Conservation (phyloP, 1,284 basidiomycete species). For the Hypsizygus ulmarius region DNA sequence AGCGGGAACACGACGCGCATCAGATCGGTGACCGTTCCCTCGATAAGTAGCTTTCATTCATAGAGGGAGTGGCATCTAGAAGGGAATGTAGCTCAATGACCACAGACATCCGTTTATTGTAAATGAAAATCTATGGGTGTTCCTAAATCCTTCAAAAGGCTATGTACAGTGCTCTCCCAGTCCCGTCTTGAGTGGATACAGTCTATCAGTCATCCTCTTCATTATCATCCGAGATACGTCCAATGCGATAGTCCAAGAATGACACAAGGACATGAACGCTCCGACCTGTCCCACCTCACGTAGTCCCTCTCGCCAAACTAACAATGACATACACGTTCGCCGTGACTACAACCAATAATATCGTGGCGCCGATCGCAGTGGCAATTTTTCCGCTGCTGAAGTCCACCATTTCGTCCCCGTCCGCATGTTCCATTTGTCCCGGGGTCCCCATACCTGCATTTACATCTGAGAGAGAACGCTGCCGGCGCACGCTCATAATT, state of each 20-base stretch:
- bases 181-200: too few relatives aligned
- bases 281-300: neutral
- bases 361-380: slow-evolving; percentile 52
- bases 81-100: too few relatives aligned
- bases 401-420: slow-evolving; percentile 42
- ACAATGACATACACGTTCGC: slow-evolving; percentile 71
- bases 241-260: slow-evolving; percentile 45
- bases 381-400: slow-evolving; percentile 62
- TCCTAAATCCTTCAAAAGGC: too few relatives aligned
- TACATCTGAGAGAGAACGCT: slow-evolving; percentile 6
- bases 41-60: too few relatives aligned
- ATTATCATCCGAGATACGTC: slow-evolving; percentile 50
- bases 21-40: neutral
- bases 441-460: neutral
- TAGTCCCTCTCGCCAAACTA: slow-evolving; percentile 33
- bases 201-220: too few relatives aligned
- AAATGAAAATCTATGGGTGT: too few relatives aligned
- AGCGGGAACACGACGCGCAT: too few relatives aligned
- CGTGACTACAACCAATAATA: slow-evolving; percentile 62
- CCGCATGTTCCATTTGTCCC: slow-evolving; percentile 15
- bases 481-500: slow-evolving; percentile 57
- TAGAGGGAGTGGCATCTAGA: too few relatives aligned
- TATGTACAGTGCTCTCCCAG: too few relatives aligned
- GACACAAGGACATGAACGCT: too few relatives aligned
- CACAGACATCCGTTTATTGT: too few relatives aligned